Evolutionary conservation across 495 filamentous ascomycete species (phyloP), one percentile per base, ranked within the genome.

Genomic region (Evernia prunastri): DNA sequence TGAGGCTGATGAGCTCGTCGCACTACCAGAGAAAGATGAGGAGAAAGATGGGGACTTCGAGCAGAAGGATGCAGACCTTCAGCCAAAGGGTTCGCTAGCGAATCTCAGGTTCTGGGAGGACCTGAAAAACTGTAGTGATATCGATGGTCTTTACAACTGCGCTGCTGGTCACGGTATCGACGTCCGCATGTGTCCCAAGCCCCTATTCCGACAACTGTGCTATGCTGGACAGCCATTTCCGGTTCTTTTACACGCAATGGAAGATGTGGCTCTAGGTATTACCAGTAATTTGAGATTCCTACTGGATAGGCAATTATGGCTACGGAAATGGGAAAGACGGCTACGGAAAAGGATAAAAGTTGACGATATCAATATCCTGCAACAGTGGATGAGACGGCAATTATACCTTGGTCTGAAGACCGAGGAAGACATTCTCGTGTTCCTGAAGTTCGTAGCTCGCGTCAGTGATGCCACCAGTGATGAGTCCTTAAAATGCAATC

Each of bases 261-360:
- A 78, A 51, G 79, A 83, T 58, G 71, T 70, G 0, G 69, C 69
- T 35, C 57, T 82, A 39, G 80, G 80, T 59, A 72, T 70, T 35
- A 68, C 78, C 17, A 70, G 75, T 2, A 82, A 82, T 59, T 68
- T 56, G 57, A 66, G 18, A 66, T 72, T 7, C 65, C 75, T 53
- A 58, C 74, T 57, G 37, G 67, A 67, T 37, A 73, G 70, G 35
- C 58, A 56, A 25, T 58, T 58, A 54, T 29, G 51, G 17, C 20
- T 10, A 20, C 4, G 8, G 7, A 18, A 33, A 12, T 5, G 29
- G 13, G 29, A 9, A 2, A 7, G 18, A n/a, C 4, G 15, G 12
- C 29, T 35, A 33, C 51, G 17, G 29, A 33, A 20, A 20, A 33
- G 29, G 20, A 7, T 35, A 8, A 10, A 33, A 20, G 2, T 7